Evolutionary conservation across 208 protist species (phyloP).

Genomic region (Vickermania ingenoplastis): DNA sequence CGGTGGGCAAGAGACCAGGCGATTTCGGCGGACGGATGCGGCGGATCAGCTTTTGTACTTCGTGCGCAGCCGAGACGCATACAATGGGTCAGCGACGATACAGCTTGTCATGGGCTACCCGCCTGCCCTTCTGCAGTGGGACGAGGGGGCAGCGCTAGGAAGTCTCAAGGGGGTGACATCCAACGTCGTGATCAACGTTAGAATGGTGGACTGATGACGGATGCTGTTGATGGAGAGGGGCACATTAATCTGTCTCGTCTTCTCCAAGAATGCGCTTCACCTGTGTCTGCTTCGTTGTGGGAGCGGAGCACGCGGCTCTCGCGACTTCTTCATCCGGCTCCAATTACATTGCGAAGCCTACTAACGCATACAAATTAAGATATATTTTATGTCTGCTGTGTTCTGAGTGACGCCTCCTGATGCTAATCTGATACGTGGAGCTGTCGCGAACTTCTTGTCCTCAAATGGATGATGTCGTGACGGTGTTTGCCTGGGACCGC

Average conservation of each 20-base stretch:
- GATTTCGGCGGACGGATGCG: slow-evolving; percentile 51
- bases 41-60: slow-evolving; percentile 42
- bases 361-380: no score
- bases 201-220: slow-evolving; percentile 8
- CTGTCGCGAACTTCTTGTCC: no score
- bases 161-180: slow-evolving; percentile 48
- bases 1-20: slow-evolving; percentile 36
- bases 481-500: no score
- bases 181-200: slow-evolving; percentile 53
- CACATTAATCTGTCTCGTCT: not conserved
- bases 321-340: not conserved
- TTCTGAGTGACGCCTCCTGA: no score
- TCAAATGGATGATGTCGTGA: no score
- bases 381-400: no score
- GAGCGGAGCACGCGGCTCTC: not conserved
- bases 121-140: slow-evolving; percentile 30
- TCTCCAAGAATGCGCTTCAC: not conserved
- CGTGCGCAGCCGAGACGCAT: slow-evolving; percentile 46
- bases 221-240: not conserved
- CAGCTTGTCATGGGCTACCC: slow-evolving; percentile 65
- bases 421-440: no score
- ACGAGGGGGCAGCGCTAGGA: slow-evolving; percentile 26
- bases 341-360: no score
- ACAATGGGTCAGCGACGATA: slow-evolving; percentile 27
- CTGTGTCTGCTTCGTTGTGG: not conserved